Base-by-base conservation (phyloP, 108 stramenopile species). In the Mayamaea pseudoterrestris region DNA sequence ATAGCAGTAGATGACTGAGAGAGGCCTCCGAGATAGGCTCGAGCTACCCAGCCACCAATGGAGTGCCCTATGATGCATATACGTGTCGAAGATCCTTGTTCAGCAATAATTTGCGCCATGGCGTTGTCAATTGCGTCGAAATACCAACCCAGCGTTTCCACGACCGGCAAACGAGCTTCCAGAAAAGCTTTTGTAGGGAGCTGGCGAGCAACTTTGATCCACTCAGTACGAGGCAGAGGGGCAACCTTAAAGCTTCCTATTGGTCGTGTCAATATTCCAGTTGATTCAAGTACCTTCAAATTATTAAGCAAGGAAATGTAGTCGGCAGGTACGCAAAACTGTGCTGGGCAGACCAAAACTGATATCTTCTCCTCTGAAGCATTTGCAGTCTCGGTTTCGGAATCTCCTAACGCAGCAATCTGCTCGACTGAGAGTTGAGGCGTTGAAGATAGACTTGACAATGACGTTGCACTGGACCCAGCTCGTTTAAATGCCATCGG, bases 41-140 rank as follows among this genome's bases (percentile, higher is more conserved):
- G 51, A 0, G 78, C 83, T 11, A 84, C 75, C 83, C 83, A 84
- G 12, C 83, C 83, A 20, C 83, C 83, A 58, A 84, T 84, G 16
- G 53, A 57, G 49, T 84, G 83, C 11, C 78, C 83, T 14, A 84
- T 51, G 23, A 84, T 30, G 41, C 78, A 79, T 3, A 84, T 27
- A 8, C 73, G 61, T 3, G 60, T 49, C 42, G 76, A 73, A 13
- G 65, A 57, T 35, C 69, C 72, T 40, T 63, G 63, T 31, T 69
- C 57, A 7, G 72, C 68, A 49, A 70, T 68, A 30, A 84, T 63
- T 24, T 80, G 72, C 20, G 66, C 24, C 51, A 84, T 32, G 3
- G 51, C 78, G 7, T 43, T 12, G 47, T 84, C 83, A 23, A 84
- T 80, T 0, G 78, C 75, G 18, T 77, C 67, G 50, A 84, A 84